Percentiles rank a stretch among this genome's conserved stretches.
phyloP scores from a whole-genome alignment of 2,329 filamentous ascomycete species.

The Calcarisporium arbuscula region DNA sequence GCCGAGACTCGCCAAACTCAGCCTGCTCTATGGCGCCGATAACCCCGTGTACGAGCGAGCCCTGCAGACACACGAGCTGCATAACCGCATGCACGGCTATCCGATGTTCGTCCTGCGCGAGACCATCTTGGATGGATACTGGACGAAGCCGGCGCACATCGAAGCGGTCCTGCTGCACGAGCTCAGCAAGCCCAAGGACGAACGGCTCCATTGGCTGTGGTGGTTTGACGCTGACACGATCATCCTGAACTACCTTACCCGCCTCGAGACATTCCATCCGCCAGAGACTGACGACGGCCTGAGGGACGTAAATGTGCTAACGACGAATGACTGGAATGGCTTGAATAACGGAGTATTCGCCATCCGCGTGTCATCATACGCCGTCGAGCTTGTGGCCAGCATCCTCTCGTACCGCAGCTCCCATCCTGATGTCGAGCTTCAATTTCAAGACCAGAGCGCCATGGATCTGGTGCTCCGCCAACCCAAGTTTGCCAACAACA shows the following conservation, averaged over 20 bases:
- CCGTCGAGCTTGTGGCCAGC: slow-evolving; percentile 11
- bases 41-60: slow-evolving; percentile 15
- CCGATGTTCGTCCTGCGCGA: slow-evolving; percentile 25
- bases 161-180: slow-evolving; percentile 29
- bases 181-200: slow-evolving; percentile 28
- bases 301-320: too few relatives aligned
- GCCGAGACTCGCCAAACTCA: too few relatives aligned
- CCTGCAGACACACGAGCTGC: slow-evolving; percentile 25
- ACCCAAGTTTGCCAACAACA: slow-evolving; percentile 7
- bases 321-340: too few relatives aligned
- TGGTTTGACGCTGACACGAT: slow-evolving; percentile 20
- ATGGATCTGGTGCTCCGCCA: slow-evolving; percentile 12
- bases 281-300: too few relatives aligned
- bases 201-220: slow-evolving; percentile 32
- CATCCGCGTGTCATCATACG: slow-evolving; percentile 12
- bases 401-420: slow-evolving; percentile 12
- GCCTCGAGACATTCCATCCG: too few relatives aligned
- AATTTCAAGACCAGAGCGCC: slow-evolving; percentile 14
- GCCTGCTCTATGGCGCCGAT: slow-evolving; percentile 5
- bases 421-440: slow-evolving; percentile 8
- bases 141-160: slow-evolving; percentile 33
- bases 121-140: slow-evolving; percentile 22
- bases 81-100: slow-evolving; percentile 27
- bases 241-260: too few relatives aligned
- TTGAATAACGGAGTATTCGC: too few relatives aligned